Percentiles rank a stretch among this genome's conserved stretches.
Evolutionary conservation across 2,329 filamentous ascomycete species (phyloP).

Genomic region (Verticillium klebahnii): DNA sequence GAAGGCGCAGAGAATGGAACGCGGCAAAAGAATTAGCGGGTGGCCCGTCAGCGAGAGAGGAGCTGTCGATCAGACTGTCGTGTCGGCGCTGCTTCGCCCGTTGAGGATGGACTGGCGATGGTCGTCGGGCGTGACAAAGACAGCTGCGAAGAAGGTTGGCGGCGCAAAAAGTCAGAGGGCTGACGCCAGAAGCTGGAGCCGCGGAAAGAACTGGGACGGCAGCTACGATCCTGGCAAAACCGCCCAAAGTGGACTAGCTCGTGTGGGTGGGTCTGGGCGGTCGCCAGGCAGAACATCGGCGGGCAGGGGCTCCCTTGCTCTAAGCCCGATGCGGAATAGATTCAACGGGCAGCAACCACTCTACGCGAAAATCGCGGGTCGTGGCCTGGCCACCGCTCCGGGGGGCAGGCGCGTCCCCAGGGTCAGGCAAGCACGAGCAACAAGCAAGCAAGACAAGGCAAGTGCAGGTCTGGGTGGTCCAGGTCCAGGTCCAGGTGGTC

Average conservation of each 20-base stretch:
- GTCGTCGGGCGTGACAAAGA: neutral
- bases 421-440: neutral
- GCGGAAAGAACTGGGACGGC: neutral
- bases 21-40: neutral
- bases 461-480: neutral
- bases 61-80: neutral
- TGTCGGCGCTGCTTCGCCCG: neutral
- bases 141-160: neutral
- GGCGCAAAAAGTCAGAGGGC: neutral
- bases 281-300: neutral
- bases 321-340: neutral
- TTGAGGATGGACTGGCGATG: neutral
- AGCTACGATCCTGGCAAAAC: neutral
- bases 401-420: constrained; percentile 11
- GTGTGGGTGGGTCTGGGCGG: neutral
- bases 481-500: neutral
- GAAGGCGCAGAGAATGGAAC: neutral
- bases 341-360: constrained; percentile 7
- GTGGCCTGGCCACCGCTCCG: neutral
- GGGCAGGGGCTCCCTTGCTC: neutral
- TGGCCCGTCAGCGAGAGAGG: neutral
- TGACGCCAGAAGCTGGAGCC: neutral
- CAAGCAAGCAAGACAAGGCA: neutral
- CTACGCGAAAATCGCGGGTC: constrained; percentile 15
- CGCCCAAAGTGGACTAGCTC: neutral